Percentiles rank a stretch among this genome's conserved stretches.
These are phyloP conservation scores for Asterophora parasitica DNA, from an alignment of 768 basidiomycete genomes.

Conservation along the genomic window DNA sequence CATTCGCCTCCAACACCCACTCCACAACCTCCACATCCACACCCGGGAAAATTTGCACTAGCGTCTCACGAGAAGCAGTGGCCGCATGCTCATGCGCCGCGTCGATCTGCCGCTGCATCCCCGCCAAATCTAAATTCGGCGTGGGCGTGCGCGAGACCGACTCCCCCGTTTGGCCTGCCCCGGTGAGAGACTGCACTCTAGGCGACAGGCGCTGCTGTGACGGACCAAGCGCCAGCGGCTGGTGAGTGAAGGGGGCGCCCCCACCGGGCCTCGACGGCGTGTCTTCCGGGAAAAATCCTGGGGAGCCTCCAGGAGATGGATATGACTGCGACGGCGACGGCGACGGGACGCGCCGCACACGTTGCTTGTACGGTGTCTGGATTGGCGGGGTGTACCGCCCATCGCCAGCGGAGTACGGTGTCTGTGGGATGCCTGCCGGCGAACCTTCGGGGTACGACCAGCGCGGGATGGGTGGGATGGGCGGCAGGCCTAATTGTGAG, in stretches of 20 bases:
- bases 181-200: constrained; percentile 36
- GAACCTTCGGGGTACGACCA: constrained; percentile 33
- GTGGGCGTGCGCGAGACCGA: constrained; percentile 64
- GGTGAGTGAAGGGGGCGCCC: constrained; percentile 41
- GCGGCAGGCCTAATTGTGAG: no score
- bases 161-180: constrained; percentile 27
- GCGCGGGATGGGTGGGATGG: constrained; percentile 28
- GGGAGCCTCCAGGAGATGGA: constrained; percentile 22
- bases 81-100: constrained; percentile 69
- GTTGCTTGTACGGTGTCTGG: constrained; percentile 72
- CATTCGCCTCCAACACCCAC: constrained; percentile 86
- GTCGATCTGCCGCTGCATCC: constrained; percentile 75
- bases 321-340: constrained; percentile 25
- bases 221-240: constrained; percentile 44
- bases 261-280: constrained; percentile 47
- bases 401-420: constrained; percentile 37
- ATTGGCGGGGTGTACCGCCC: constrained; percentile 32
- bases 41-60: constrained; percentile 84
- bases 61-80: constrained; percentile 66
- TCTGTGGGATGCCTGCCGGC: constrained; percentile 18
- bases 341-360: constrained; percentile 52
- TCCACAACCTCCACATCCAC: constrained; percentile 82
- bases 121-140: constrained; percentile 62
- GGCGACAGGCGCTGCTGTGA: constrained; percentile 37
- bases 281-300: constrained; percentile 37